Conservation (phyloP, 192 early-diverging fungal species). For the Dissophora ornata region DNA sequence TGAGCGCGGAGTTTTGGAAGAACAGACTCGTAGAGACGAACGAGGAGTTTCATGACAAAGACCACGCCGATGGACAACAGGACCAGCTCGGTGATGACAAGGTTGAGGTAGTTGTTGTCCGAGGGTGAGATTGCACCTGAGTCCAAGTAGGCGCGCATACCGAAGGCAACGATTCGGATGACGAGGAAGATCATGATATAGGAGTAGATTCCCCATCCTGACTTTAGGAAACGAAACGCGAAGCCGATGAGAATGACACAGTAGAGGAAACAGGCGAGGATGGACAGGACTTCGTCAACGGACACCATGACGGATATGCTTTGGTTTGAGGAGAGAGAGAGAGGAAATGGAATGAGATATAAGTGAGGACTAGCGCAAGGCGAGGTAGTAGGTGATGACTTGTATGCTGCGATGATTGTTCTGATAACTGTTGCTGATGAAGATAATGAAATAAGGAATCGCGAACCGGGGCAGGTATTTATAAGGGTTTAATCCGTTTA, state of each 20-base stretch:
- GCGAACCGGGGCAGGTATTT: too few relatives aligned
- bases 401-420: too few relatives aligned
- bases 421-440: too few relatives aligned
- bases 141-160: conserved; percentile 17
- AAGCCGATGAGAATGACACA: neutral
- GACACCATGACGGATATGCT: conserved; percentile 5
- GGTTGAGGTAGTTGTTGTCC: neutral
- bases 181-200: conserved; percentile 8
- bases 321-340: neutral
- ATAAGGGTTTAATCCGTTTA: too few relatives aligned
- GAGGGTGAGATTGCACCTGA: neutral
- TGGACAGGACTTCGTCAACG: conserved; percentile 8
- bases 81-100: neutral
- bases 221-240: neutral
- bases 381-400: too few relatives aligned
- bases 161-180: conserved; percentile 8
- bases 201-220: neutral
- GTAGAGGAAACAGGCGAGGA: neutral
- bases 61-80: conserved; percentile 21
- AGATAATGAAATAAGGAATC: too few relatives aligned
- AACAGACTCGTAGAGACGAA: conserved; percentile 3
- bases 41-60: conserved; percentile 14
- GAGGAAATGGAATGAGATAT: neutral
- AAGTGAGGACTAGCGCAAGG: neutral
- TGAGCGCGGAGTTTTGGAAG: conserved; percentile 19